phyloP scores from a whole-genome alignment of 2,329 filamentous ascomycete genomes.

The Aspergillus uvarum region DNA sequence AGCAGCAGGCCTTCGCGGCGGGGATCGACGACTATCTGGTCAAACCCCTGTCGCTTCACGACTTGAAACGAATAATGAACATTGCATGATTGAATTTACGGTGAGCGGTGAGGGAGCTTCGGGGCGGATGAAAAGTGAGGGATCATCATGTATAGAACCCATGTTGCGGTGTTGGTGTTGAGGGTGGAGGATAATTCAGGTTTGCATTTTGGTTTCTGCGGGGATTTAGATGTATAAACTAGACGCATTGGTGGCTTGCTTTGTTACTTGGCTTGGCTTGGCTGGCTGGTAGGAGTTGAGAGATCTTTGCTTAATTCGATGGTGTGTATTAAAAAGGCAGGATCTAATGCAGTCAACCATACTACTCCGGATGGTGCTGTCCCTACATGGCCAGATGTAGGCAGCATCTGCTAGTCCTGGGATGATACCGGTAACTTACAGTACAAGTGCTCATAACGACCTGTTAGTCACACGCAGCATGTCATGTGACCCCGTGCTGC shows the following conservation, averaged over 20 bases:
- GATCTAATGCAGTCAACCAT: too few relatives aligned
- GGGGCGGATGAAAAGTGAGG: background rate
- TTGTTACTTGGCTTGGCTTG: background rate
- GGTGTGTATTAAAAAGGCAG: too few relatives aligned
- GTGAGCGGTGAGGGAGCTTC: background rate
- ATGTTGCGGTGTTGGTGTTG: background rate
- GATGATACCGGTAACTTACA: too few relatives aligned
- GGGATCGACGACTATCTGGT: constrained; percentile 35
- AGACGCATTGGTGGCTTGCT: background rate
- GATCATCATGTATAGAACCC: too few relatives aligned
- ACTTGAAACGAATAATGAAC: constrained; percentile 32
- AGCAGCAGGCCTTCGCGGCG: constrained; percentile 30
- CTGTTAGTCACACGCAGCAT: too few relatives aligned
- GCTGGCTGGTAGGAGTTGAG: too few relatives aligned
- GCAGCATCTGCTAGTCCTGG: too few relatives aligned
- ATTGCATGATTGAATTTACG: constrained; percentile 18
- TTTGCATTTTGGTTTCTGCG: background rate
- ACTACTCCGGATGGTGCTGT: too few relatives aligned
- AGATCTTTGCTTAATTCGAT: too few relatives aligned
- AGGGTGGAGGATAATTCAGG: background rate
- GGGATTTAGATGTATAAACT: background rate
- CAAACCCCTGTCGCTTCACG: constrained; percentile 33
- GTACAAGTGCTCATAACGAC: too few relatives aligned
- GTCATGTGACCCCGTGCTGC: too few relatives aligned
- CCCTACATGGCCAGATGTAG: too few relatives aligned